A percentile compares a stretch with the other conserved stretches of the same genome.
Evolutionary conservation across 352 stramenopile species (phyloP).

Genomic region (Thalassiosira hispida): DNA sequence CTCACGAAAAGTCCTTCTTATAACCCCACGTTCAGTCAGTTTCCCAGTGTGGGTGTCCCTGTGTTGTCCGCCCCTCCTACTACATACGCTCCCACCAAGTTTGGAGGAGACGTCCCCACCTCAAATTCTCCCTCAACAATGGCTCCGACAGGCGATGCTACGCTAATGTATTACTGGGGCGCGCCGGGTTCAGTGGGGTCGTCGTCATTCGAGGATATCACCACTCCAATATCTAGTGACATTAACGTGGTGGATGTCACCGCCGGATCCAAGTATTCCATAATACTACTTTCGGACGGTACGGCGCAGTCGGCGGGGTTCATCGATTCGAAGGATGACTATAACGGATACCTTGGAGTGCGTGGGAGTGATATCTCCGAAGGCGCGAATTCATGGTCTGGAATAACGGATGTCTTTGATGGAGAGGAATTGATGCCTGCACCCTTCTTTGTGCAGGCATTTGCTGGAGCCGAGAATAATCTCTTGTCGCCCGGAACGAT

Average conservation of each 20-base stretch:
- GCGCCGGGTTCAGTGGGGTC: conserved; percentile 38
- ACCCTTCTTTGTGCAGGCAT: conserved; percentile 43
- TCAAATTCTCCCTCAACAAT: background rate
- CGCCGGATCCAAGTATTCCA: conserved; percentile 45
- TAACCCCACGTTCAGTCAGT: too few species aligned
- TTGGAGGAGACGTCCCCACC: background rate
- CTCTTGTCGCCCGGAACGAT: conserved; percentile 35
- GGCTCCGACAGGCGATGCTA: too few species aligned
- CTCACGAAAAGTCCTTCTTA: background rate
- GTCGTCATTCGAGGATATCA: conserved; percentile 13
- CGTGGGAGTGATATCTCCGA: conserved; percentile 16
- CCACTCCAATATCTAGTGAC: conserved; percentile 18
- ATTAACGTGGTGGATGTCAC: conserved; percentile 20
- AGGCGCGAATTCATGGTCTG: conserved; percentile 40
- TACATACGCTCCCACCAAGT: background rate
- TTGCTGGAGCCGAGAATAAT: conserved; percentile 40
- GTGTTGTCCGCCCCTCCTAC: too few species aligned
- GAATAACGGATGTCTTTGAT: conserved; percentile 42
- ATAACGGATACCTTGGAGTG: conserved; percentile 48
- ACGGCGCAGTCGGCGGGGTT: conserved; percentile 49
- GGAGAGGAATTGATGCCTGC: conserved; percentile 32
- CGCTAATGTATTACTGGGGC: conserved; percentile 51
- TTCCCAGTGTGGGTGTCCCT: too few species aligned
- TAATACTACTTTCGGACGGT: conserved; percentile 47
- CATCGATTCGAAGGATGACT: conserved; percentile 51